Conservation (phyloP, 1,284 basidiomycete genomes). For the Sutorius eximius region DNA sequence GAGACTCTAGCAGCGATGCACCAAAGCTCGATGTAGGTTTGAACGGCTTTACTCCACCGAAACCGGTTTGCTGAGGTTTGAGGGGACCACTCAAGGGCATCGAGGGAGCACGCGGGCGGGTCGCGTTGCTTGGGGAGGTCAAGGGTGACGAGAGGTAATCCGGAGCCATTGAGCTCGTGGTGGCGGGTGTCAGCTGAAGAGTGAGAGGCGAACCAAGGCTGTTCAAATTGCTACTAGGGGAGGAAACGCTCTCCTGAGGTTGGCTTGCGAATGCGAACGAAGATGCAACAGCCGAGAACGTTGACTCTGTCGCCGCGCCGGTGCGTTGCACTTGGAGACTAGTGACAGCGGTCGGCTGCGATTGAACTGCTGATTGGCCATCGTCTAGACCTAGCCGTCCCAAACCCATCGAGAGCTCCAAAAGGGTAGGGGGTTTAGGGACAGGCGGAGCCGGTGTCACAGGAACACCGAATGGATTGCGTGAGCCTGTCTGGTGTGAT, state of each 20-base stretch:
- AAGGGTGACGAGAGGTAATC: conserved; percentile 48
- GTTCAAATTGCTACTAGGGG: conserved; percentile 7
- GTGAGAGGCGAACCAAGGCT: conserved; percentile 20
- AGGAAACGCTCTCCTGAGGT: conserved; percentile 26
- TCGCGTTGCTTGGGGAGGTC: conserved; percentile 46
- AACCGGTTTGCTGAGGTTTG: conserved; percentile 81
- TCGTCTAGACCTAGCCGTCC: conserved; percentile 23
- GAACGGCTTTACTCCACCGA: conserved; percentile 83
- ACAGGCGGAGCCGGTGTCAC: conserved; percentile 66
- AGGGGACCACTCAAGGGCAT: conserved; percentile 38
- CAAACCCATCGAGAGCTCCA: conserved; percentile 70
- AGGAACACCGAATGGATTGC: conserved; percentile 91
- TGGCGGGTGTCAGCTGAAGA: conserved; percentile 42
- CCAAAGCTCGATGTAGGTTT: conserved; percentile 91
- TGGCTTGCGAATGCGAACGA: conserved; percentile 55
- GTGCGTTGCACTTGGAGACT: conserved; percentile 1
- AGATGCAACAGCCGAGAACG: conserved; percentile 68
- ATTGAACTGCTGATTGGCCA: conserved; percentile 34
- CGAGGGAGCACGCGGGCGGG: conserved; percentile 37
- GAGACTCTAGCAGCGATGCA: conserved; percentile 71
- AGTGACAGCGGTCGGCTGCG: conserved; percentile 24
- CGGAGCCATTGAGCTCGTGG: conserved; percentile 45
- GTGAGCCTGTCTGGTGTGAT: conserved; percentile 90
- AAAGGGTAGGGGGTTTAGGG: conserved; percentile 76
- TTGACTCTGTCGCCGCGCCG: conserved; percentile 34